phyloP scores from a whole-genome alignment of 148 eudicot genomes.

The Nepenthes gracilis region DNA sequence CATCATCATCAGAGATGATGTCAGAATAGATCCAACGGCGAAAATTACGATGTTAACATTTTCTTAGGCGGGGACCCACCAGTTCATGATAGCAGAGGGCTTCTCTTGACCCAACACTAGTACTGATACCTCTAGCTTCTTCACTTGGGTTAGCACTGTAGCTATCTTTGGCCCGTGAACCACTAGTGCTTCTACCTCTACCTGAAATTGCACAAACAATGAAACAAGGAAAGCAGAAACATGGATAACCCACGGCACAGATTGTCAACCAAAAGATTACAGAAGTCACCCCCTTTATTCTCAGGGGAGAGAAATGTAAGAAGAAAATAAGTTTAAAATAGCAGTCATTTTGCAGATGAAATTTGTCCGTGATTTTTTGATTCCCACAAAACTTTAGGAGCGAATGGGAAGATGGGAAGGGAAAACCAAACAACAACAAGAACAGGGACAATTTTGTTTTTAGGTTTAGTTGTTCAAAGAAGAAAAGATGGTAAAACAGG shows the following conservation, averaged over 20 bases:
- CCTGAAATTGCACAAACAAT: conserved; percentile 14
- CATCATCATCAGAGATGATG: background rate
- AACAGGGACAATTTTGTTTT: no score
- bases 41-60: background rate
- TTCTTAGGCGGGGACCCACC: conserved; percentile 22
- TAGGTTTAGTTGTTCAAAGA: no score
- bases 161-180: conserved; percentile 37
- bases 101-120: conserved; percentile 58
- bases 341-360: no score
- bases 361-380: no score
- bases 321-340: no score
- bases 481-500: no score
- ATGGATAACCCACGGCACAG: background rate
- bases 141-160: conserved; percentile 42
- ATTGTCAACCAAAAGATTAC: no score
- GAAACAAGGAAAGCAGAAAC: background rate
- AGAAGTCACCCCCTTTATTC: no score
- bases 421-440: no score
- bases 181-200: conserved; percentile 42
- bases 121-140: conserved; percentile 44
- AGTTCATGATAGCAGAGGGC: conserved; percentile 42
- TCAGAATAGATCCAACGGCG: background rate
- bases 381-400: no score
- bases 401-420: no score
- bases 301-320: no score